These are phyloP conservation scores for Phyllosticta citriasiana DNA, from an alignment of 2,329 filamentous ascomycete species.

Conservation along the genomic window DNA sequence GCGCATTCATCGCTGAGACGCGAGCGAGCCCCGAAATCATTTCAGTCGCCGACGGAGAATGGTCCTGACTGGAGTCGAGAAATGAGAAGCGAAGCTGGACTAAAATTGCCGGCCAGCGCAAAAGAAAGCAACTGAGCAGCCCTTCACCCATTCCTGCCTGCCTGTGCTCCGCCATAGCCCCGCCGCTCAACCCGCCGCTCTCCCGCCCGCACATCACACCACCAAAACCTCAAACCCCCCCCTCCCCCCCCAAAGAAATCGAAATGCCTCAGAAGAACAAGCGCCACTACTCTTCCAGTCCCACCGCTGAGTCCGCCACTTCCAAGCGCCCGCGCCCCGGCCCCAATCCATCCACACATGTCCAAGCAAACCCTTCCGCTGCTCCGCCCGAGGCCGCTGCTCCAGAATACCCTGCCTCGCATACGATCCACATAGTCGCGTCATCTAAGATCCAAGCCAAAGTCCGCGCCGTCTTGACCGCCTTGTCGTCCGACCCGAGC, in stretches of 20 bases:
- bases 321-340: slow-evolving; percentile 8
- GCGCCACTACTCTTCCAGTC: slow-evolving; percentile 1
- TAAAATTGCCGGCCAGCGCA: no score
- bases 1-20: background rate
- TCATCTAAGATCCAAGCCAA: slow-evolving; percentile 7
- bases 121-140: no score
- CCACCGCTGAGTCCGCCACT: background rate
- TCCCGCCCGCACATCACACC: background rate
- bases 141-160: no score
- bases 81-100: no score
- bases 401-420: background rate
- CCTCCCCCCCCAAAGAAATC: no score
- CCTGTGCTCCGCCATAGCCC: background rate
- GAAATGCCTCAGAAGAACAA: slow-evolving; percentile 8
- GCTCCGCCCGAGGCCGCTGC: background rate
- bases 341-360: background rate
- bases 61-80: no score
- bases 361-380: background rate
- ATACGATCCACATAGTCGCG: slow-evolving; percentile 2
- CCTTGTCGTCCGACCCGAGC: background rate
- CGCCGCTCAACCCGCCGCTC: background rate
- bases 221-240: background rate
- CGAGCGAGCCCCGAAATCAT: background rate
- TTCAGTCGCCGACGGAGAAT: no score
- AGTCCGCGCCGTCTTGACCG: slow-evolving; percentile 1